Base-by-base conservation (phyloP, 2,329 filamentous ascomycete genomes). In the Paecilomyces sp. region DNA sequence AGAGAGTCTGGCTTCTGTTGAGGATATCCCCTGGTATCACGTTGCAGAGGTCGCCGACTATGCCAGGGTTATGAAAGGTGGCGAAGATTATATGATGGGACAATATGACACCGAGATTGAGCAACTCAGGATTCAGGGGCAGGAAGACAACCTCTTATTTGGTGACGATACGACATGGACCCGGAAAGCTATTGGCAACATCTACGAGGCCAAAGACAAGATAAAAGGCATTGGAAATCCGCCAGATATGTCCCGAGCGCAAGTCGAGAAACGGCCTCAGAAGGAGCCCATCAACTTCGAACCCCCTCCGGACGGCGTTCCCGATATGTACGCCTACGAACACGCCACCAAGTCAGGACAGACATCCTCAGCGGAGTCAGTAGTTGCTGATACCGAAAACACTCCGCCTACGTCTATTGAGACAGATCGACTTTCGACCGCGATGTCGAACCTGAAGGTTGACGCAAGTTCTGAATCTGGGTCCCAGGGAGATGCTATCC, bases 41-140 rank as follows among this genome's bases (percentile, higher is more conserved):
- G 91, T 91, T 5, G 92, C 91, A 9, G 95, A 96, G 68, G 92
- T 96, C 36, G 83, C 95, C 71, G 94, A 99, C 72, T 99, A 97
- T 74, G 91, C 92, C 15, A 86, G 92, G 47, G 88, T 97, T 58
- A 96, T 99, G 90, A 96, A 93, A 72, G 94, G 92, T 6, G 93
- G 91, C 3, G 86, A 89, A 67, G 87, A 89, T 34, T 99, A 99
- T 71, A 93, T 99, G 88, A 72, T 80, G 12, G 81, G 85, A 57
- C 90, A 97, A 70, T 93, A 88, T 66, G 86, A 95, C 63, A 79
- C 84, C 41, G 93, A 97, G 71, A 87, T 96, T 36, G 79, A 84
- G 47, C 87, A 90, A 18, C 79, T 99, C 25, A 78, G 85, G 61
- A 81, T 82, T 62, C 91, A 96, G 76, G 91, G 91, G 68, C 86